phyloP scores from a whole-genome alignment of 1,139 yeast genomes.

The Meyerozyma carpophila region DNA sequence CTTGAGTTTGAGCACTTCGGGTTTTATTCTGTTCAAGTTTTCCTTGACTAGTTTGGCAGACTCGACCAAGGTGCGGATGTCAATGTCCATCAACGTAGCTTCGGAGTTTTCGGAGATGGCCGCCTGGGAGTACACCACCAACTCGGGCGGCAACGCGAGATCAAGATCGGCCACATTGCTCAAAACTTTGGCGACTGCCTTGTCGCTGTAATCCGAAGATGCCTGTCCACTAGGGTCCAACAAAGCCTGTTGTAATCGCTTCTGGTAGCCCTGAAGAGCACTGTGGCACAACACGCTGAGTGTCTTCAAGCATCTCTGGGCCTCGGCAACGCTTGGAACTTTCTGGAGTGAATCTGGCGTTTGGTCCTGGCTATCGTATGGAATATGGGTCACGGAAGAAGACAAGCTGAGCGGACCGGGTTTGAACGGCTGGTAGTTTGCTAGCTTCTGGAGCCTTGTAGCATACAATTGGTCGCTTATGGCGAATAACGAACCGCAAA shows the following conservation, averaged over 20 bases:
- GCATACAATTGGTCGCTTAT: conserved; percentile 9
- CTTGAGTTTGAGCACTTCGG: conserved; percentile 17
- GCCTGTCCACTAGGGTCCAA: conserved; percentile 5
- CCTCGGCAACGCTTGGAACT: conserved; percentile 6
- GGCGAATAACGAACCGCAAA: conserved; percentile 10
- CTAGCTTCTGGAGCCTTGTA: conserved; percentile 8
- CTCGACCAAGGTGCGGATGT: conserved; percentile 28
- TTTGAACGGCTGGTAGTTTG: conserved; percentile 6
- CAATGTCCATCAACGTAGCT: conserved; percentile 39
- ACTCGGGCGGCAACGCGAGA: conserved; percentile 8
- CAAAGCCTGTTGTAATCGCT: conserved; percentile 9
- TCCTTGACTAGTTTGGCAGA: conserved; percentile 17
- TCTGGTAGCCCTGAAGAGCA: conserved; percentile 10
- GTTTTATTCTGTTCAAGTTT: conserved; percentile 22
- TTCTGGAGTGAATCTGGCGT: conserved; percentile 6
- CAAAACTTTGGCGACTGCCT: conserved; percentile 12
- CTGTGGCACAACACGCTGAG: conserved; percentile 5
- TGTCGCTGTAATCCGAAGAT: conserved; percentile 5
- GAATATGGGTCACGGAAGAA: conserved; percentile 9
- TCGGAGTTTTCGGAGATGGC: conserved; percentile 6
- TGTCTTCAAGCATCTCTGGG: conserved; percentile 7
- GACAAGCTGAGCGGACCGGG: conserved; percentile 7
- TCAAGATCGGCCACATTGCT: conserved; percentile 8
- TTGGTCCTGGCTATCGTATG: conserved; percentile 10
- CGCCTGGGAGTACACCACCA: conserved; percentile 1